These are phyloP conservation scores for Fusarium sulawesiense DNA, from an alignment of 2,329 filamentous ascomycete genomes.

Conservation along the genomic window DNA sequence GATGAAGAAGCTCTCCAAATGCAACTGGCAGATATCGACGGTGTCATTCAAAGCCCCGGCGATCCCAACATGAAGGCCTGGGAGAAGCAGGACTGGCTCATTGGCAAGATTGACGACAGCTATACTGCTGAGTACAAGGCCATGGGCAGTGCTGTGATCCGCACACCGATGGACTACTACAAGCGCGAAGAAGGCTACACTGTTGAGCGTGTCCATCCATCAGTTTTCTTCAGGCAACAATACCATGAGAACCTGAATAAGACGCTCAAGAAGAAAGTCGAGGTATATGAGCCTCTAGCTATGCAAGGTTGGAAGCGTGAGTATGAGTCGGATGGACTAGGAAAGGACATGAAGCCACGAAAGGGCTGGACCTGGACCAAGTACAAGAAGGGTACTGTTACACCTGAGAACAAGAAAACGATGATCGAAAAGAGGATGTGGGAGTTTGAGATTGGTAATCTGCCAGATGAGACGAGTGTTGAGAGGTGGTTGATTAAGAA, in stretches of 20 bases:
- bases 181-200: constrained; percentile 4
- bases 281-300: constrained; percentile 5
- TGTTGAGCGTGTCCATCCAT: constrained; percentile 12
- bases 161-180: constrained; percentile 2
- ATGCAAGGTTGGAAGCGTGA: constrained; percentile 7
- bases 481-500: constrained; percentile 14
- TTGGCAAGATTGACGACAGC: constrained; percentile 10
- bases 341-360: neutral
- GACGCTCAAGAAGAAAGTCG: neutral
- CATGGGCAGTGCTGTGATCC: constrained; percentile 6
- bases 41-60: neutral
- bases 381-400: constrained; percentile 1
- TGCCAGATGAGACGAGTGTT: constrained; percentile 5
- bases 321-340: neutral
- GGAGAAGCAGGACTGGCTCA: constrained; percentile 5
- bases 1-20: constrained; percentile 10
- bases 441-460: constrained; percentile 16
- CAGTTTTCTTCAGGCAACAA: constrained; percentile 7
- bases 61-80: neutral
- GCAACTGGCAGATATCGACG: constrained; percentile 6
- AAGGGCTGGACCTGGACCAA: constrained; percentile 16
- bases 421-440: constrained; percentile 13
- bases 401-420: neutral
- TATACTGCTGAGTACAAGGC: constrained; percentile 2
- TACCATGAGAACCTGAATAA: constrained; percentile 3